Evolutionary conservation across 2,329 filamentous ascomycete genomes (phyloP).

Genomic region (Aspergillus sclerotialis): DNA sequence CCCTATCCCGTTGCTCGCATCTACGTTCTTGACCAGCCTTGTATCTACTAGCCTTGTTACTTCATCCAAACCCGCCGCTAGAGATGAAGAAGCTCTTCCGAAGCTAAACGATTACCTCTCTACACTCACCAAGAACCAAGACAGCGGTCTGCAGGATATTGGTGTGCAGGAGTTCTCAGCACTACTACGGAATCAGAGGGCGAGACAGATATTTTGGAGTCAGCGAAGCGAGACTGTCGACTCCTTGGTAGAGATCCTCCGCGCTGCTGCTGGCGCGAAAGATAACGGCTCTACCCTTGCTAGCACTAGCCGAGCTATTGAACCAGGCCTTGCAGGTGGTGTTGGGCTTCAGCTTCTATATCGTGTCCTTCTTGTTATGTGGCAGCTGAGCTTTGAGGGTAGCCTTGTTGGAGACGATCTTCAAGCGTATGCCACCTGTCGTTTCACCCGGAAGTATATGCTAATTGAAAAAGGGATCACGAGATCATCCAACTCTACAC

Average conservation of each 20-base stretch:
- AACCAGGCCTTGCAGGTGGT: conserved; percentile 60
- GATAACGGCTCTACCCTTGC: conserved; percentile 58
- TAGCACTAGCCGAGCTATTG: conserved; percentile 58
- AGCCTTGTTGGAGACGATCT: conserved; percentile 66
- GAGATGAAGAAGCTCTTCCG: conserved; percentile 70
- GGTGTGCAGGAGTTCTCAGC: conserved; percentile 87
- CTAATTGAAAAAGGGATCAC: conserved; percentile 60
- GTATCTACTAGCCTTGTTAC: conserved; percentile 58
- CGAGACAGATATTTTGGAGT: conserved; percentile 82
- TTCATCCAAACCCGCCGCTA: conserved; percentile 51
- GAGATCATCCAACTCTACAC: conserved; percentile 87
- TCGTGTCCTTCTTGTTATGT: conserved; percentile 85
- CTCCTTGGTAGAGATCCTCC: conserved; percentile 75
- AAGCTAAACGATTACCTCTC: conserved; percentile 82
- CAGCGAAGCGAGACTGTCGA: conserved; percentile 77
- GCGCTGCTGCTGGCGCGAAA: conserved; percentile 64
- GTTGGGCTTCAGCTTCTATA: conserved; percentile 91
- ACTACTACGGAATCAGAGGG: conserved; percentile 66
- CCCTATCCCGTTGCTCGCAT: conserved; percentile 80
- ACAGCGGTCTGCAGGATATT: conserved; percentile 90
- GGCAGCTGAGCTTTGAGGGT: conserved; percentile 92
- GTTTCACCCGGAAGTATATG: conserved; percentile 6
- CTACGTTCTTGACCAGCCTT: conserved; percentile 75
- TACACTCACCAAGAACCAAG: conserved; percentile 72
- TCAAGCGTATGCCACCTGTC: conserved; percentile 42